phyloP scores from a whole-genome alignment of 2,329 filamentous ascomycete genomes.

The Alternaria burnsii region DNA sequence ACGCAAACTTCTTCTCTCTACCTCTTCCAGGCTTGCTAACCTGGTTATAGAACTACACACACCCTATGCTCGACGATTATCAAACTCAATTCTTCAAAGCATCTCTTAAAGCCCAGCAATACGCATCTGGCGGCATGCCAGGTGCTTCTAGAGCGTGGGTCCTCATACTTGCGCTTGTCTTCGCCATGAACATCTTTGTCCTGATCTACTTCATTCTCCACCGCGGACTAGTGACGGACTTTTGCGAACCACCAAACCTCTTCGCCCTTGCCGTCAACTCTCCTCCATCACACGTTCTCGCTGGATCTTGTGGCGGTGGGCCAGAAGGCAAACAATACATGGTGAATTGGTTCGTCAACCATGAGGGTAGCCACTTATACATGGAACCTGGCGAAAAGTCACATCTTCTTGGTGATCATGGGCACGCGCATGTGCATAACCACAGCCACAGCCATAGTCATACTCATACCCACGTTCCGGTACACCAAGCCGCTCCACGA shows the following conservation, averaged over 20 bases:
- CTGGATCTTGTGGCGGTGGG: constrained; percentile 65
- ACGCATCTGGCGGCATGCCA: constrained; percentile 70
- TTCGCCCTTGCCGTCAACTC: constrained; percentile 76
- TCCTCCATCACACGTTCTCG: constrained; percentile 61
- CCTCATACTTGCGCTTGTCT: constrained; percentile 69
- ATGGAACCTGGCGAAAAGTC: constrained; percentile 56
- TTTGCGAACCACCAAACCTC: constrained; percentile 78
- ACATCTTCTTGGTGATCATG: constrained; percentile 17
- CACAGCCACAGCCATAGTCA: constrained; percentile 21
- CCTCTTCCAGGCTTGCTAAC: neutral
- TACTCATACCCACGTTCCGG: constrained; percentile 11
- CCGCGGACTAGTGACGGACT: constrained; percentile 75
- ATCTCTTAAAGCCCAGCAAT: constrained; percentile 70
- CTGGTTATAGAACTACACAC: constrained; percentile 52
- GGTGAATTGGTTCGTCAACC: constrained; percentile 57
- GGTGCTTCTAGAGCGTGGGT: constrained; percentile 73
- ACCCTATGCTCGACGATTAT: constrained; percentile 52
- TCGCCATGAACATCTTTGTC: constrained; percentile 72
- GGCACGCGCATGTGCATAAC: constrained; percentile 20
- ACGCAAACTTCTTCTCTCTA: constrained; percentile 13
- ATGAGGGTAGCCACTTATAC: constrained; percentile 62
- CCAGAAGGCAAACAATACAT: constrained; percentile 61
- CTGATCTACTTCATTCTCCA: constrained; percentile 69
- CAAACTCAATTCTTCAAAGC: constrained; percentile 70
- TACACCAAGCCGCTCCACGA: neutral